Percentiles rank a stretch among this genome's conserved stretches.
phyloP scores from a whole-genome alignment of 2,329 filamentous ascomycete species.

The Ciborinia camelliae region DNA sequence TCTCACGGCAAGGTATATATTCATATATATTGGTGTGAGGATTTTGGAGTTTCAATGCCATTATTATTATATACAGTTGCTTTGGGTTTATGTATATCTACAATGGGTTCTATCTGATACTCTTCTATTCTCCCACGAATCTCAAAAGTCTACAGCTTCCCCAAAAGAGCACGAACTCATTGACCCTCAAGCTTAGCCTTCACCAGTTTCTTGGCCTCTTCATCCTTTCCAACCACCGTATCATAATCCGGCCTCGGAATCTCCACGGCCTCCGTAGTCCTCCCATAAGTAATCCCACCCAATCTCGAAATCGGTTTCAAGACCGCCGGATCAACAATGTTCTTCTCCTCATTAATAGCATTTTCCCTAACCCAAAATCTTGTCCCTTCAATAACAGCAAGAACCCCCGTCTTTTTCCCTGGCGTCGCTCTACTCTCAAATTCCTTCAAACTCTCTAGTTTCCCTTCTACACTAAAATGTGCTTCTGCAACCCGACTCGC shows the following conservation, averaged over 20 bases:
- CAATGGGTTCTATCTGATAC: not conserved
- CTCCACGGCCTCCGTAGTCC: constrained; percentile 68
- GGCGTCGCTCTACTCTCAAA: constrained; percentile 70
- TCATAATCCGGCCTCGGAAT: constrained; percentile 58
- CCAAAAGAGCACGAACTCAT: constrained; percentile 23
- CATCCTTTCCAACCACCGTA: constrained; percentile 44
- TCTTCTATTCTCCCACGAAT: not conserved
- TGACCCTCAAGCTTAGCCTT: constrained; percentile 45
- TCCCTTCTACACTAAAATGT: constrained; percentile 78
- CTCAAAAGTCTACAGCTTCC: not conserved
- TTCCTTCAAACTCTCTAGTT: constrained; percentile 69
- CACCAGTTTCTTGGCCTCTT: constrained; percentile 56
- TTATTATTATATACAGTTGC: not conserved
- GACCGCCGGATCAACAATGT: constrained; percentile 69
- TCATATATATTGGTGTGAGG: too few relatives aligned
- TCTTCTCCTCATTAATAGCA: constrained; percentile 74
- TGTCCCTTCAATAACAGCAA: constrained; percentile 78
- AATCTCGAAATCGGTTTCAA: constrained; percentile 73
- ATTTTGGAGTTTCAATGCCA: not conserved
- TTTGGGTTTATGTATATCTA: not conserved
- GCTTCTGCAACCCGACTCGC: constrained; percentile 76
- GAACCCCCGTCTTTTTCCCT: constrained; percentile 69
- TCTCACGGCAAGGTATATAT: constrained; percentile 8
- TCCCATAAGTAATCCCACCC: constrained; percentile 82
- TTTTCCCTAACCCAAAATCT: constrained; percentile 89